Conservation (phyloP, 371 early-diverging fungal species). For the Mucor piriformis region DNA sequence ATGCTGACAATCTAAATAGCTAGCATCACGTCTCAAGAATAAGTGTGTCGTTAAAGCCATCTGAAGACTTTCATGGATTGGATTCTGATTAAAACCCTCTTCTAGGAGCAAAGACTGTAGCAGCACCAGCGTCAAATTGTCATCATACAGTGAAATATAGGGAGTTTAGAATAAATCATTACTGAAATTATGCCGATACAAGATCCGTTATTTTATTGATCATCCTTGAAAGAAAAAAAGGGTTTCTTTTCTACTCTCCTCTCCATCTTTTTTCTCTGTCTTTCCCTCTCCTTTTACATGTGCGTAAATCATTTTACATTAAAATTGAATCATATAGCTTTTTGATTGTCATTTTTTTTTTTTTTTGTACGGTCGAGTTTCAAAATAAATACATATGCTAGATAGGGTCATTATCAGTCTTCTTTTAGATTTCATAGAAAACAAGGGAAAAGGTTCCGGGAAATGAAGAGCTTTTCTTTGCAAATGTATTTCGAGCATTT, state of each 20-base stretch:
- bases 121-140: no score
- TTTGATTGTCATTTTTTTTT: not conserved
- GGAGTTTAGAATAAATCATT: not conserved
- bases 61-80: not conserved
- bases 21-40: no score
- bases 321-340: not conserved
- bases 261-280: no score
- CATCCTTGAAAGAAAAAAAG: no score
- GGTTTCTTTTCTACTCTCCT: no score
- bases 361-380: not conserved
- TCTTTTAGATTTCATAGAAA: not conserved
- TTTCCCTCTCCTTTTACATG: no score
- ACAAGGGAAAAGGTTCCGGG: not conserved
- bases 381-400: not conserved
- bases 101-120: not conserved
- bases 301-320: no score
- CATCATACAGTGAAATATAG: not conserved
- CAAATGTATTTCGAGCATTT: not conserved
- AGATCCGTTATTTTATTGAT: no score
- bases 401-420: not conserved
- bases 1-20: no score
- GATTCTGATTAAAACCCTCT: constrained; percentile 1
- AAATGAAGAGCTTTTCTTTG: not conserved
- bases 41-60: not conserved
- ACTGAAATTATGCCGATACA: no score